These are phyloP conservation scores for Sporothrix luriei DNA, from an alignment of 2,329 filamentous ascomycete species.

Conservation along the genomic window DNA sequence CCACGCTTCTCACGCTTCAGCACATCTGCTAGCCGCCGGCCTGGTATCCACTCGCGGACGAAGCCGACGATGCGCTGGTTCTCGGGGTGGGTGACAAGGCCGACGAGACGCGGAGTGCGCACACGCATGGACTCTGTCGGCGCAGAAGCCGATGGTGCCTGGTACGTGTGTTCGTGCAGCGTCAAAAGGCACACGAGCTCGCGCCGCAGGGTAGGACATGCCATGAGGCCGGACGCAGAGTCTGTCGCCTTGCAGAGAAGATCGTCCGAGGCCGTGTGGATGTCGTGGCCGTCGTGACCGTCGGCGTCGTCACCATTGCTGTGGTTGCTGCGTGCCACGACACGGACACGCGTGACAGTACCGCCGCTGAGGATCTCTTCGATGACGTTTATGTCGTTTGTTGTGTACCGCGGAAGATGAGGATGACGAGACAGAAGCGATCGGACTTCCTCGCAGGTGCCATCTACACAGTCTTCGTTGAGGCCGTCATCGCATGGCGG, in stretches of 20 bases:
- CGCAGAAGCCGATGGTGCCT: constrained; percentile 11
- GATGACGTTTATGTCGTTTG: constrained; percentile 27
- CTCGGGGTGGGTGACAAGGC: background rate
- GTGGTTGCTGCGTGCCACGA: constrained; percentile 9
- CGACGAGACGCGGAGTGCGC: background rate
- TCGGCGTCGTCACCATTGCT: constrained; percentile 7
- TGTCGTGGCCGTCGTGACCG: background rate
- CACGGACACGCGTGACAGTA: constrained; percentile 24
- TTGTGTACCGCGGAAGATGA: constrained; percentile 23
- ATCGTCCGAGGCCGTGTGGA: constrained; percentile 7
- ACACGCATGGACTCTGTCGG: constrained; percentile 25
- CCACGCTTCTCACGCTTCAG: too few relatives aligned
- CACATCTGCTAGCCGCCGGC: too few relatives aligned
- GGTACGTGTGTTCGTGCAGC: constrained; percentile 17
- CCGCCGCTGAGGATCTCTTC: constrained; percentile 21
- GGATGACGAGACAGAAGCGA: background rate
- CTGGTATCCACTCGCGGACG: too few relatives aligned
- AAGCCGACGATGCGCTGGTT: background rate
- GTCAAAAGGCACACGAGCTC: constrained; percentile 19
- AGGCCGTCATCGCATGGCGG: background rate
- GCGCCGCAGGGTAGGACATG: constrained; percentile 5
- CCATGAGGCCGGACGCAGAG: background rate
- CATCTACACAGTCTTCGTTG: background rate
- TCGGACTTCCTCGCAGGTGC: background rate
- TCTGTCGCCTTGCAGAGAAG: constrained; percentile 25